phyloP scores from a whole-genome alignment of 768 basidiomycete species.

The Suillus fuscotomentosus region DNA sequence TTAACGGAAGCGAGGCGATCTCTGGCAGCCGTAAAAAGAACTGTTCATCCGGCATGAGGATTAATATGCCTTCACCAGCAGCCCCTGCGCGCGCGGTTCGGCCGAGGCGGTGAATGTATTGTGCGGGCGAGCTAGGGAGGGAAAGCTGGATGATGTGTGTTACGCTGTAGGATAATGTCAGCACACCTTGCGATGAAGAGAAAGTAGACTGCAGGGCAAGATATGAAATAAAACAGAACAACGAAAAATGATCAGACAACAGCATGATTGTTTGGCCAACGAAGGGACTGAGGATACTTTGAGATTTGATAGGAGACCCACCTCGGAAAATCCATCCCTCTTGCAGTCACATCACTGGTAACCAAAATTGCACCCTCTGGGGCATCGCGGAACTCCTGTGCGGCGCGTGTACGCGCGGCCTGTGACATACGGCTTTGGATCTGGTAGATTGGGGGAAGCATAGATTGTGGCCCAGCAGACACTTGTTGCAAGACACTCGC shows the following conservation, averaged over 20 bases:
- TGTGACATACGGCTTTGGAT: constrained; percentile 62
- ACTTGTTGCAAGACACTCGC: constrained; percentile 28
- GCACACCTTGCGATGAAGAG: not conserved
- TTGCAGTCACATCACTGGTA: constrained; percentile 57
- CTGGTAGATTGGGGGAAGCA: constrained; percentile 42
- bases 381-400: constrained; percentile 46
- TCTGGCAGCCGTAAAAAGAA: constrained; percentile 44
- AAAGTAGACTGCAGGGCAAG: not conserved
- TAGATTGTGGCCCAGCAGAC: constrained; percentile 11
- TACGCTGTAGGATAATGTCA: constrained; percentile 35
- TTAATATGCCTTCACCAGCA: constrained; percentile 55
- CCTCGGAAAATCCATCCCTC: constrained; percentile 70
- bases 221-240: not conserved
- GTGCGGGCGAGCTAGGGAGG: constrained; percentile 67
- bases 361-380: constrained; percentile 45
- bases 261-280: not conserved
- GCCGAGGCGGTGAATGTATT: constrained; percentile 79
- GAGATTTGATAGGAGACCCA: constrained; percentile 20
- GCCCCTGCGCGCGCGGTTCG: constrained; percentile 76
- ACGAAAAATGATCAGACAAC: not conserved
- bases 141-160: constrained; percentile 62
- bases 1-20: constrained; percentile 42
- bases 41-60: constrained; percentile 51
- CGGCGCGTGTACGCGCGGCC: constrained; percentile 43
- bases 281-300: not conserved